Percentiles rank a stretch among this genome's conserved stretches.
These are phyloP conservation scores for Jamesozyma rosinii DNA, from an alignment of 805 yeast species.

Conservation along the genomic window DNA sequence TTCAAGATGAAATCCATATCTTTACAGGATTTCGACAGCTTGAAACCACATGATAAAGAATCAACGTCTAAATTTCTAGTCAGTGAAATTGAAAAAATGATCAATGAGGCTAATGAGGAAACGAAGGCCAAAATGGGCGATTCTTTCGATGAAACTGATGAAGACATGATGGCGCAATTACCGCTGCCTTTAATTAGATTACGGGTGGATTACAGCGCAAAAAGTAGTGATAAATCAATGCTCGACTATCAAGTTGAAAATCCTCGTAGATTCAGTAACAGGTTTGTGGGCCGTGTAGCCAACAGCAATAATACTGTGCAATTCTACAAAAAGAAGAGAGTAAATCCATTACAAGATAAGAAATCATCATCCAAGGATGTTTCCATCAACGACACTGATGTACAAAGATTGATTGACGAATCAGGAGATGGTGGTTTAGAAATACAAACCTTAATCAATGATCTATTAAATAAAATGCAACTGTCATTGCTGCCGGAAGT, in stretches of 20 bases:
- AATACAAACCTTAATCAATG: constrained; percentile 55
- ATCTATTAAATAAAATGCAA: constrained; percentile 51
- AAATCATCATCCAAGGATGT: constrained; percentile 2
- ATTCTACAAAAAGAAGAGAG: constrained; percentile 45
- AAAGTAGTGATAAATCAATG: constrained; percentile 11
- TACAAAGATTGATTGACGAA: constrained; percentile 8
- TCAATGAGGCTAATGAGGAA: constrained; percentile 45
- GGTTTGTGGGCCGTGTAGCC: constrained; percentile 86
- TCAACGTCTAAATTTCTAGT: constrained; percentile 53
- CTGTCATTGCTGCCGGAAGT: constrained; percentile 63
- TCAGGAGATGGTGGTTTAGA: constrained; percentile 36
- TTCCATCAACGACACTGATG: constrained; percentile 8
- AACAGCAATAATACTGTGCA: constrained; percentile 80
- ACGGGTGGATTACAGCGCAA: constrained; percentile 77
- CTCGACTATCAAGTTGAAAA: constrained; percentile 82
- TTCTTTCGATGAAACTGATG: constrained; percentile 6
- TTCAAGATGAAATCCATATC: constrained; percentile 63
- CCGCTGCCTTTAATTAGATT: constrained; percentile 78
- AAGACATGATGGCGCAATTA: constrained; percentile 27
- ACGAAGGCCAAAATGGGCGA: constrained; percentile 34
- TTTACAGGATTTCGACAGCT: constrained; percentile 41
- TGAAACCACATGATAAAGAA: constrained; percentile 53
- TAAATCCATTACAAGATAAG: constrained; percentile 4
- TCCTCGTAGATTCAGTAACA: constrained; percentile 76
- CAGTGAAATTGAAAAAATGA: constrained; percentile 56